Conservation (phyloP, 2,329 filamentous ascomycete genomes). For the Podosphaera leucotricha region DNA sequence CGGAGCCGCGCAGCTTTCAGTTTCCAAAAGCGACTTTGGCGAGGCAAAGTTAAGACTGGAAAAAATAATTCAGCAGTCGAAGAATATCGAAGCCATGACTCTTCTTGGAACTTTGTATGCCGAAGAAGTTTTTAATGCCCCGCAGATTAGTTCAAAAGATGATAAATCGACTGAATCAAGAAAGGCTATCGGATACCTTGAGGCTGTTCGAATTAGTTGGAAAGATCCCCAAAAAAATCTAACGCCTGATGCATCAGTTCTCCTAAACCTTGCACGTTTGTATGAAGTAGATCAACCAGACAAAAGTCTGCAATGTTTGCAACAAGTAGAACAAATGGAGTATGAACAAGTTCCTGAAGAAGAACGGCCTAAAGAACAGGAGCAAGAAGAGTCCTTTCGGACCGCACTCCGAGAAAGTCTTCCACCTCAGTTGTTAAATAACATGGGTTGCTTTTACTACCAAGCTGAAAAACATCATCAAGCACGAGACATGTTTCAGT, state of each 20-base stretch:
- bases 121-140: slow-evolving; percentile 71
- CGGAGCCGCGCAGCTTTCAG: slow-evolving; percentile 71
- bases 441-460: slow-evolving; percentile 89
- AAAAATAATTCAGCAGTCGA: slow-evolving; percentile 75
- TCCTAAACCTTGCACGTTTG: slow-evolving; percentile 75
- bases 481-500: slow-evolving; percentile 74
- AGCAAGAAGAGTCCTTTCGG: slow-evolving; percentile 36
- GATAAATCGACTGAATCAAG: slow-evolving; percentile 69
- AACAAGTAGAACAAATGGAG: slow-evolving; percentile 80
- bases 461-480: slow-evolving; percentile 60
- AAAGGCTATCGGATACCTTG: slow-evolving; percentile 67
- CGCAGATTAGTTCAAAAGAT: slow-evolving; percentile 49
- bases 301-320: slow-evolving; percentile 74
- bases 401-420: slow-evolving; percentile 49
- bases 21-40: slow-evolving; percentile 61
- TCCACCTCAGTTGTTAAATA: slow-evolving; percentile 82
- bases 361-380: slow-evolving; percentile 34
- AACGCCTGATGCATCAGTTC: slow-evolving; percentile 58
- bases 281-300: slow-evolving; percentile 75
- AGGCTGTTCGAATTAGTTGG: slow-evolving; percentile 69
- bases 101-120: slow-evolving; percentile 79
- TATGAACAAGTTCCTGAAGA: slow-evolving; percentile 52
- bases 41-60: slow-evolving; percentile 85
- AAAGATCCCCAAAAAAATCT: slow-evolving; percentile 77
- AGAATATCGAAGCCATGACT: slow-evolving; percentile 71